A percentile compares a stretch with the other conserved stretches of the same genome.
Conservation (phyloP, 352 stramenopile genomes). For the Aphanomyces invadans region DNA sequence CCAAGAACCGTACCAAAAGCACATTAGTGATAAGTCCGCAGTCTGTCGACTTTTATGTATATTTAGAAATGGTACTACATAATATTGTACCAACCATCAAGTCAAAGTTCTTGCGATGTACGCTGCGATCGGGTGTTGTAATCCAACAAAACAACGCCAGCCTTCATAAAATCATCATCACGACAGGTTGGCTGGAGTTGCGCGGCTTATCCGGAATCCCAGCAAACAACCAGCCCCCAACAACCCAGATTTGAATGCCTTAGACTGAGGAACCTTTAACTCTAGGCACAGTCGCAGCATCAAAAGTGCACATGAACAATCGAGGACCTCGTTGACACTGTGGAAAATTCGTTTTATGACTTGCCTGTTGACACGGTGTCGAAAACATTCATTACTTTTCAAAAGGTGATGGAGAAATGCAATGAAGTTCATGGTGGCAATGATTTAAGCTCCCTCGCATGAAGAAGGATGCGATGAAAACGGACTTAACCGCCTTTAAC, state of each 20-base stretch:
- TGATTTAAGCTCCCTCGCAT: not conserved
- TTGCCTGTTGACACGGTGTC: not conserved
- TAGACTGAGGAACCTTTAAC: not conserved
- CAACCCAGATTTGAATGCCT: not conserved
- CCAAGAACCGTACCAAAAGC: slow-evolving; percentile 4
- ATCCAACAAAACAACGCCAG: slow-evolving; percentile 3
- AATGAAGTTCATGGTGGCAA: too few species aligned
- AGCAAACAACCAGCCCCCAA: not conserved
- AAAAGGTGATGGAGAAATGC: not conserved
- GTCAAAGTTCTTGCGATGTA: not conserved
- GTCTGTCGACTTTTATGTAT: not conserved
- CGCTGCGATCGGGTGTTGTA: not conserved
- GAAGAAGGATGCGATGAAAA: not conserved
- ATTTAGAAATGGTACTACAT: not conserved
- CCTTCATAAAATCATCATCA: not conserved
- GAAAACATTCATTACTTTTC: not conserved
- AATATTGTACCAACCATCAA: not conserved
- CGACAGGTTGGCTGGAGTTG: not conserved
- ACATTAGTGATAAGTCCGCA: not conserved
- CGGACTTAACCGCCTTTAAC: not conserved
- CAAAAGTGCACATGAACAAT: not conserved
- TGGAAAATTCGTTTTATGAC: not conserved
- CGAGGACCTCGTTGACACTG: not conserved
- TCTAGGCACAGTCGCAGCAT: not conserved
- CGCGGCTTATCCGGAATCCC: not conserved